phyloP scores from a whole-genome alignment of 2,329 filamentous ascomycete species.

The Zarea fungicola region DNA sequence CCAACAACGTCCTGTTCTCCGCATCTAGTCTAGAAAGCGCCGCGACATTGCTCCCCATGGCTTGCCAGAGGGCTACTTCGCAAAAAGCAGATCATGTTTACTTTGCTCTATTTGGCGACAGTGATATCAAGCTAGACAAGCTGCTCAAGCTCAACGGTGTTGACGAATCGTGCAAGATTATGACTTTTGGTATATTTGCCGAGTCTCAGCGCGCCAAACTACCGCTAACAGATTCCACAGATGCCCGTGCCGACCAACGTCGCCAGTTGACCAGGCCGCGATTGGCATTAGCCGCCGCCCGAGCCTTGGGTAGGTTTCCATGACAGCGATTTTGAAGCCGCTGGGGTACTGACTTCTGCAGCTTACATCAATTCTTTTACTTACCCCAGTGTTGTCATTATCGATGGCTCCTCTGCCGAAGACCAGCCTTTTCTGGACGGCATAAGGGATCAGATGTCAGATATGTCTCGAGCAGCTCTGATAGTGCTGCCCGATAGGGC shows the following conservation, averaged over 20 bases:
- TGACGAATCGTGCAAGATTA: conserved; percentile 61
- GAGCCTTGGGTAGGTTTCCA: conserved; percentile 56
- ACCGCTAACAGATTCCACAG: conserved; percentile 31
- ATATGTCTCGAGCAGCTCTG: conserved; percentile 49
- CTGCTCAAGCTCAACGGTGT: conserved; percentile 76
- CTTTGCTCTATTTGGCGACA: conserved; percentile 71
- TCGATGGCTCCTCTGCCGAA: conserved; percentile 64
- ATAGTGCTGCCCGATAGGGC: conserved; percentile 67
- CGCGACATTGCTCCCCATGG: conserved; percentile 68
- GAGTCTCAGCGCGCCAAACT: neutral
- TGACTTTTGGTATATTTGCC: conserved; percentile 43
- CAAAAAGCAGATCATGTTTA: conserved; percentile 73
- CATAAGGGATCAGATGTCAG: conserved; percentile 49
- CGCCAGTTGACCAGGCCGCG: conserved; percentile 63
- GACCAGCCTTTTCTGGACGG: conserved; percentile 62
- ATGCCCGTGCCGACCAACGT: conserved; percentile 74
- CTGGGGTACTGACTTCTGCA: conserved; percentile 20
- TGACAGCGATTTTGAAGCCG: neutral
- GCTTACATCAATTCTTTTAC: conserved; percentile 67
- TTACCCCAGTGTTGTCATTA: conserved; percentile 69
- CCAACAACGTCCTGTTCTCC: conserved; percentile 70
- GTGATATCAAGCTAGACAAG: conserved; percentile 62
- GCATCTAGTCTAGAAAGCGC: conserved; percentile 70
- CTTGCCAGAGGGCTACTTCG: conserved; percentile 76
- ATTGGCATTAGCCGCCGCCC: conserved; percentile 58